Percentiles rank a stretch among this genome's conserved stretches.
Evolutionary conservation across 345 rosid species (phyloP).

Genomic region (Eucalyptus pauciflora): DNA sequence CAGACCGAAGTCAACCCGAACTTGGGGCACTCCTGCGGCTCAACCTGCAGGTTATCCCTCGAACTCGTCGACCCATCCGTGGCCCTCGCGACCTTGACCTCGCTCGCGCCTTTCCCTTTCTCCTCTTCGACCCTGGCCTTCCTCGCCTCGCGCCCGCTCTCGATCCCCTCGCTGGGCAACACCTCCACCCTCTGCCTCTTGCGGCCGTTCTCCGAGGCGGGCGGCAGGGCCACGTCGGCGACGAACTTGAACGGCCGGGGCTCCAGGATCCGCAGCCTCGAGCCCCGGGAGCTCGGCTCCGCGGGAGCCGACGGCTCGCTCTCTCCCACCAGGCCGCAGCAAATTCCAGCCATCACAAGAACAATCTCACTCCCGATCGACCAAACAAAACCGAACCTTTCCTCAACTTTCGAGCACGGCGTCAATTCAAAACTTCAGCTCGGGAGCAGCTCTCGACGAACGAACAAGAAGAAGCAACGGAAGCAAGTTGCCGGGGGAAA

Average conservation of each 20-base stretch:
- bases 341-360: slow-evolving; percentile 58
- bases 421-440: not conserved
- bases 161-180: not conserved
- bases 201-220: slow-evolving; percentile 12
- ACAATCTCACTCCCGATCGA: not conserved
- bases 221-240: slow-evolving; percentile 28
- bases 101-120: not conserved
- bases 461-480: not conserved
- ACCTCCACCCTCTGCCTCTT: slow-evolving; percentile 40
- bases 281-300: slow-evolving; percentile 35
- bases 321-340: slow-evolving; percentile 67
- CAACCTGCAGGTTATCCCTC: not conserved
- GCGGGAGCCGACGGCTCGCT: slow-evolving; percentile 40
- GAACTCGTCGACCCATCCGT: not conserved
- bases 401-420: not conserved
- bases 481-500: not conserved
- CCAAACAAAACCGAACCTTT: not conserved
- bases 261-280: slow-evolving; percentile 50
- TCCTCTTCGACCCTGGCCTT: not conserved
- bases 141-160: not conserved
- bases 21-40: slow-evolving; percentile 13
- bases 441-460: not conserved
- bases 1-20: slow-evolving; percentile 84
- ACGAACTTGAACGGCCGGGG: slow-evolving; percentile 43
- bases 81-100: not conserved